phyloP scores from a whole-genome alignment of 495 filamentous ascomycete genomes.

The Neurospora sp. region DNA sequence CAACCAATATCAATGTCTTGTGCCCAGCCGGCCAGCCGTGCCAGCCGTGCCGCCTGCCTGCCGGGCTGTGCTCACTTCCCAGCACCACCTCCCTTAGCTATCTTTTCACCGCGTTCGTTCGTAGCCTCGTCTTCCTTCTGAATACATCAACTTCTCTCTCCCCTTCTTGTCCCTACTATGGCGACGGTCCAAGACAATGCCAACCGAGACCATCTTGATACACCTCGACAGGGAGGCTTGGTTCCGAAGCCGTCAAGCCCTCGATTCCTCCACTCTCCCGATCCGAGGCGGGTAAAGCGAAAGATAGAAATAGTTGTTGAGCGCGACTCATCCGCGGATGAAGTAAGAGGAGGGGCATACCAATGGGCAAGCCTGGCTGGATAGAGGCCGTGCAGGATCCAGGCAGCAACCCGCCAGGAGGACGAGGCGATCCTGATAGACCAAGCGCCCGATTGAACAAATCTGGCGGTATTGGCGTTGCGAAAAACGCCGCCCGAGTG shows the following conservation, averaged over 20 bases:
- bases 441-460: no score
- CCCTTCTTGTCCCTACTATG: no score
- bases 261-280: background rate
- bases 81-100: no score
- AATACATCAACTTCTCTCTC: no score
- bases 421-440: background rate
- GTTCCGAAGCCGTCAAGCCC: background rate
- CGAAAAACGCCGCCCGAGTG: no score
- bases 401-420: background rate
- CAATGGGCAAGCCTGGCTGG: background rate
- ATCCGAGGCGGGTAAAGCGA: background rate
- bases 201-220: background rate
- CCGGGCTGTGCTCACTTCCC: no score
- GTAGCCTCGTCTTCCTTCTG: no score
- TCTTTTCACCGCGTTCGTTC: no score
- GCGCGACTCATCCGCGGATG: background rate
- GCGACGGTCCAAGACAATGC: no score
- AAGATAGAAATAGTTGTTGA: background rate
- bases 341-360: background rate
- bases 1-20: background rate
- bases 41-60: no score
- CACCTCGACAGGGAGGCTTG: background rate
- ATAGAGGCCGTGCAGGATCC: background rate
- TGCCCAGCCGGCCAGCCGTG: no score
- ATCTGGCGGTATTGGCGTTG: no score